Conservation (phyloP, 2,329 filamentous ascomycete species). For the Neofusicoccum parvum region DNA sequence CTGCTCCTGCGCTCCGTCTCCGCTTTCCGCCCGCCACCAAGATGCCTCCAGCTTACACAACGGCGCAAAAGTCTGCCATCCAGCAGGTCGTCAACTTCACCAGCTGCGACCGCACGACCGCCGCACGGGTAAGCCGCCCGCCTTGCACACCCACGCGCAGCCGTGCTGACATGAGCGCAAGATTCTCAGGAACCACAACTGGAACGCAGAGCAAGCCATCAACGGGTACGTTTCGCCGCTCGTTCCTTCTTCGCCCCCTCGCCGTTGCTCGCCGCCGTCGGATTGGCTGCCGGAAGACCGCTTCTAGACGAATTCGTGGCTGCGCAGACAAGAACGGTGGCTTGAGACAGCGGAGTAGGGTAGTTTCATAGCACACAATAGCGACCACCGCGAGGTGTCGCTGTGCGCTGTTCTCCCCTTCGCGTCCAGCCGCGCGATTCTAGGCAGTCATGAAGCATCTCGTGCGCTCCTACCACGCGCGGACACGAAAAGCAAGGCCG, state of each 20-base stretch:
- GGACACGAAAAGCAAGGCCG: constrained; percentile 16
- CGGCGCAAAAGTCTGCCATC: constrained; percentile 50
- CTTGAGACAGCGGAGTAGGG: constrained; percentile 7
- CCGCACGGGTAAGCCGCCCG: constrained; percentile 35
- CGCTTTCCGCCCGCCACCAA: constrained; percentile 23
- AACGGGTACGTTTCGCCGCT: constrained; percentile 46
- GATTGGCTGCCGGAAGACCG: neutral
- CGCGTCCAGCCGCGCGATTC: neutral
- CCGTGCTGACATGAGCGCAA: constrained; percentile 26
- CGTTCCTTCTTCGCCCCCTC: neutral
- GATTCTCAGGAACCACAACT: constrained; percentile 48
- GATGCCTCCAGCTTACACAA: constrained; percentile 51
- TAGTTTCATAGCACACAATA: neutral
- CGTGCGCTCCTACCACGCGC: constrained; percentile 14
- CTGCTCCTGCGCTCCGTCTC: neutral
- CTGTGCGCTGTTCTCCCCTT: constrained; percentile 2
- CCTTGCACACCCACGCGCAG: neutral
- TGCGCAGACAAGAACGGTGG: neutral
- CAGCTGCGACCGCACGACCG: constrained; percentile 46
- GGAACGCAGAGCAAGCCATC: constrained; percentile 48
- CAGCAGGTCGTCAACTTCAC: constrained; percentile 49
- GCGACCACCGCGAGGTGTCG: neutral
- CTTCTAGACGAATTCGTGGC: neutral
- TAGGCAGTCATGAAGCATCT: constrained; percentile 12
- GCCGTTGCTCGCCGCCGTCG: neutral